Conservation (phyloP, 805 yeast species). For the Hanseniaspora clermontiae region DNA sequence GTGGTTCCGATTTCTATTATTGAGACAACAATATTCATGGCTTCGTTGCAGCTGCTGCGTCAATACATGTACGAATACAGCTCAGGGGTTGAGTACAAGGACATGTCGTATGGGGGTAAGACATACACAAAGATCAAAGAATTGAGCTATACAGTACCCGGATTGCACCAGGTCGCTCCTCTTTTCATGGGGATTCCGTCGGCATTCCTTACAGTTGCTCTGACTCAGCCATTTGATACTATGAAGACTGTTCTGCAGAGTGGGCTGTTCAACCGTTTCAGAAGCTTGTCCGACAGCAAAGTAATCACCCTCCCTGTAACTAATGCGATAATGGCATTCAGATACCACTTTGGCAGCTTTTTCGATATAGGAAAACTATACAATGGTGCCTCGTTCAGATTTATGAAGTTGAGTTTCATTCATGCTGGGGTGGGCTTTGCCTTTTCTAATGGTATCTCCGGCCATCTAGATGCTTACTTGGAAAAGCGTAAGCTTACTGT, state of each 20-base stretch:
- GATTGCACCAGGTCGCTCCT: neutral
- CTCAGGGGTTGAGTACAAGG: neutral
- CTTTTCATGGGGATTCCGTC: constrained; percentile 45
- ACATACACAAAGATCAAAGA: neutral
- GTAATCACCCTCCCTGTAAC: constrained; percentile 28
- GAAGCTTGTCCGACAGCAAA: constrained; percentile 16
- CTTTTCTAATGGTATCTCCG: constrained; percentile 31
- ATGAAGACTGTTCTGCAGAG: constrained; percentile 79
- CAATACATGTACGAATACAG: neutral
- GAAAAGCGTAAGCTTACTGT: neutral
- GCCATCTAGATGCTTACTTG: constrained; percentile 32
- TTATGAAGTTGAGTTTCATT: constrained; percentile 46
- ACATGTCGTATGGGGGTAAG: neutral
- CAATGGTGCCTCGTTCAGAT: constrained; percentile 45
- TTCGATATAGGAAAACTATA: constrained; percentile 28
- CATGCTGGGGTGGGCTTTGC: constrained; percentile 60
- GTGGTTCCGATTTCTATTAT: neutral
- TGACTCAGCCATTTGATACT: constrained; percentile 83
- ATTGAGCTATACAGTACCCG: neutral
- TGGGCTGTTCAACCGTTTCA: constrained; percentile 40
- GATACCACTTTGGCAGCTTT: constrained; percentile 36
- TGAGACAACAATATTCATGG: neutral
- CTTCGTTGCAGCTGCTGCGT: neutral
- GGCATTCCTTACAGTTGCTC: constrained; percentile 57
- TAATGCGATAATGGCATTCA: constrained; percentile 45